A percentile compares a stretch with the other conserved stretches of the same genome.
Evolutionary conservation across 164 flowering plant genomes (phyloP).

Genomic region (Magnolia changhungtana): DNA sequence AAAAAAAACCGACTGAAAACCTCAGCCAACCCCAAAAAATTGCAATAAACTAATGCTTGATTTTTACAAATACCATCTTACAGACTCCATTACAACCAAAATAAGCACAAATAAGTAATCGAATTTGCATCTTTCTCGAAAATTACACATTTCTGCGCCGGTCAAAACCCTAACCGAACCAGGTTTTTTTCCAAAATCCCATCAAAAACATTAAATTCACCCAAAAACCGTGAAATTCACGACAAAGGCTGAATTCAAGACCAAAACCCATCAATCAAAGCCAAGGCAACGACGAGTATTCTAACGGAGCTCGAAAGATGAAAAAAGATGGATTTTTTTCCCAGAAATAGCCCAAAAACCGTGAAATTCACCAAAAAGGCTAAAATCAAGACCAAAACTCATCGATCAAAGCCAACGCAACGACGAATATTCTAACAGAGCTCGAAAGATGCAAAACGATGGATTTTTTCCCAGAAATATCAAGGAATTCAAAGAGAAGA

Average conservation of each 20-base stretch:
- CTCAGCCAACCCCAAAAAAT: not conserved
- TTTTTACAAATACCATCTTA: too few species aligned
- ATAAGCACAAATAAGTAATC: not conserved
- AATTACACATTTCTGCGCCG: not conserved
- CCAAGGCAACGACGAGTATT: not conserved
- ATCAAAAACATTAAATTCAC: not conserved
- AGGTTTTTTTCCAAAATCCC: not conserved
- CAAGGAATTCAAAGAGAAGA: not conserved
- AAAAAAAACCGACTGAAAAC: not conserved
- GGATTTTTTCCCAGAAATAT: not conserved
- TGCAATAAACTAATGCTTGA: not conserved
- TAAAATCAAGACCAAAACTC: not conserved
- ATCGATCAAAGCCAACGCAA: not conserved
- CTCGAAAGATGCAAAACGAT: not conserved
- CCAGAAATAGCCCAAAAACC: not conserved
- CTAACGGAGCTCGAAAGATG: not conserved
- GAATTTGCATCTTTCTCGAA: not conserved
- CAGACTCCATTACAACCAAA: not conserved
- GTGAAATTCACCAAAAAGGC: too few species aligned
- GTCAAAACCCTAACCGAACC: slow-evolving; percentile 3
- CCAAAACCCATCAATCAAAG: not conserved
- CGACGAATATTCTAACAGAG: not conserved
- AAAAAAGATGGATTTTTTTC: not conserved
- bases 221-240: not conserved
- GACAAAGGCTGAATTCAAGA: not conserved